These are phyloP conservation scores for Ophiostoma perfectum DNA, from an alignment of 2,329 filamentous ascomycete species.

Conservation along the genomic window DNA sequence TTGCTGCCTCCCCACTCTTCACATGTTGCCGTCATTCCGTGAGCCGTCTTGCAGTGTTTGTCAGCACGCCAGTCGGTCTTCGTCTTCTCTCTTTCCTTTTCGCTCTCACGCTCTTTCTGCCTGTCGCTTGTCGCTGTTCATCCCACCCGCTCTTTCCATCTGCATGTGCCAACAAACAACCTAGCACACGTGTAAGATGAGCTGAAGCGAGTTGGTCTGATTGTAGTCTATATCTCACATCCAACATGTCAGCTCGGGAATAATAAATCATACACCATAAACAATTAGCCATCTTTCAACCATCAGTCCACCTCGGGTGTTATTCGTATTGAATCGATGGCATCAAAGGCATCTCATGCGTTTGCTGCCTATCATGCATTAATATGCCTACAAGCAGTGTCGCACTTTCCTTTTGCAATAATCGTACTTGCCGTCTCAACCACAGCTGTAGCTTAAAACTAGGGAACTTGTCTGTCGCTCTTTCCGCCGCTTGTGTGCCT, in stretches of 20 bases:
- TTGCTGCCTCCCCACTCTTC: conserved; percentile 7
- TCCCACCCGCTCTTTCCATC: neutral
- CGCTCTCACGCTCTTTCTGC: neutral
- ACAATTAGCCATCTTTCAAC: too few species aligned
- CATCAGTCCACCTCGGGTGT: neutral
- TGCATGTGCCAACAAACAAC: neutral
- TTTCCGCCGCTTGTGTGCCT: neutral
- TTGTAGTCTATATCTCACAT: neutral
- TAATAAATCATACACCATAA: neutral
- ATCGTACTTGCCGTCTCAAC: too few species aligned
- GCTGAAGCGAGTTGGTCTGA: neutral
- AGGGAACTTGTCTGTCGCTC: neutral
- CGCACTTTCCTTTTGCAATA: neutral
- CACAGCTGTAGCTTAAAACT: too few species aligned
- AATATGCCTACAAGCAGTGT: neutral
- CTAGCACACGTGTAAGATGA: neutral
- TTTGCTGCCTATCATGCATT: neutral
- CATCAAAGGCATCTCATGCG: neutral
- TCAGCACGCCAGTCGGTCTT: neutral
- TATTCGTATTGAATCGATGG: neutral
- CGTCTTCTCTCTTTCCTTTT: neutral
- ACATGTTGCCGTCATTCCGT: conserved; percentile 4
- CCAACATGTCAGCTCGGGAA: conserved; percentile 1
- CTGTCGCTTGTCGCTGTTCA: too few species aligned
- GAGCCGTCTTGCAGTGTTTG: neutral